A percentile compares a stretch with the other conserved stretches of the same genome.
phyloP scores from a whole-genome alignment of 164 flowering plant species.

The Buxus sempervirens region DNA sequence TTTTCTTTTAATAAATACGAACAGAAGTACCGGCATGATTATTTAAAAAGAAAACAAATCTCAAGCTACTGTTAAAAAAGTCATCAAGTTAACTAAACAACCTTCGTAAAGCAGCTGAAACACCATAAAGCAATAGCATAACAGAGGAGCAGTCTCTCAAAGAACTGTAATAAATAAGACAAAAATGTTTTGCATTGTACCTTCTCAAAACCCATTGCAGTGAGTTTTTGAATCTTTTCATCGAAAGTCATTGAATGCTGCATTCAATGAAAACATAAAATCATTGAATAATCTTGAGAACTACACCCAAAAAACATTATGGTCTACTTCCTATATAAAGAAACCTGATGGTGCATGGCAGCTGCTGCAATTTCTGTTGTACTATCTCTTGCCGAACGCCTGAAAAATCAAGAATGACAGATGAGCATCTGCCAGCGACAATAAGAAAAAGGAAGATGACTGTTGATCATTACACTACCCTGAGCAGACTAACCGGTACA shows the following conservation, averaged over 20 bases:
- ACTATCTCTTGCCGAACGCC: conserved; percentile 35
- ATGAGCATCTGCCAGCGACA: background rate
- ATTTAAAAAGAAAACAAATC: too few species aligned
- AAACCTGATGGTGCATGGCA: conserved; percentile 43
- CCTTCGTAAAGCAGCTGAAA: too few species aligned
- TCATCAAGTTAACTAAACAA: too few species aligned
- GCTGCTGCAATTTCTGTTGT: conserved; percentile 26
- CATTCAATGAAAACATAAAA: conserved; percentile 15
- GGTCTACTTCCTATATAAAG: background rate
- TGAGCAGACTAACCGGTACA: too few species aligned
- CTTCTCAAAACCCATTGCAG: conserved; percentile 95
- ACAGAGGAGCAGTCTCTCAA: background rate
- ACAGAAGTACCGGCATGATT: too few species aligned
- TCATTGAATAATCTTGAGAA: background rate
- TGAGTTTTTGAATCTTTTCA: conserved; percentile 68
- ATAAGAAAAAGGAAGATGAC: background rate
- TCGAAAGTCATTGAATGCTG: conserved; percentile 51
- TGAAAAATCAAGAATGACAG: conserved; percentile 22
- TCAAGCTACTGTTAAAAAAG: too few species aligned
- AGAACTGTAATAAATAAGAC: background rate
- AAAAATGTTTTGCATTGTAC: conserved; percentile 29
- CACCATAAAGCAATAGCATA: background rate
- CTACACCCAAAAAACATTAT: background rate
- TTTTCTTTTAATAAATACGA: too few species aligned
- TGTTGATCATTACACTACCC: background rate